Conservation (phyloP, 2,329 filamentous ascomycete species). For the Magnaporthiopsis incrustans region DNA sequence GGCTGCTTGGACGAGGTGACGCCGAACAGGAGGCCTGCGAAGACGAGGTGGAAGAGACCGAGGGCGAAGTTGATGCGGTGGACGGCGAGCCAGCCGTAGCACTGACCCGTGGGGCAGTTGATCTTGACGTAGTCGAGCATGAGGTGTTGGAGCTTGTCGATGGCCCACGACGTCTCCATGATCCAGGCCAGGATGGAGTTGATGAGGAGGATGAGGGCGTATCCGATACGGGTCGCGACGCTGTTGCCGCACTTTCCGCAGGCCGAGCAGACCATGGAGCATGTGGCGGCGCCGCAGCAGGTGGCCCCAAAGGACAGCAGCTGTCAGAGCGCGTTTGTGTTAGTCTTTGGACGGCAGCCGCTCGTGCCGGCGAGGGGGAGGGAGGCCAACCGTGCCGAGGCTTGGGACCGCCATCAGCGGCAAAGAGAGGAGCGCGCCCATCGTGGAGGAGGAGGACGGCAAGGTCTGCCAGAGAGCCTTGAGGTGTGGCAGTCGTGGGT, state of each 20-base stretch:
- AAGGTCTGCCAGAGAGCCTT: no score
- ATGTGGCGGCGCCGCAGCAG: conserved; percentile 94
- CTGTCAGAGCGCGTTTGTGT: conserved; percentile 32
- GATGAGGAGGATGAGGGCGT: conserved; percentile 86
- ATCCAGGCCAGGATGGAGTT: conserved; percentile 98
- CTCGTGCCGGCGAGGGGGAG: background rate
- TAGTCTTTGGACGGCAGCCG: background rate
- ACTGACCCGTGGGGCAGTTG: conserved; percentile 81
- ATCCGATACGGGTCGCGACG: conserved; percentile 94
- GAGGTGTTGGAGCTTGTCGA: conserved; percentile 87
- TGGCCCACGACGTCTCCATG: conserved; percentile 97
- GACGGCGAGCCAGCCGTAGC: conserved; percentile 92
- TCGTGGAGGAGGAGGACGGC: conserved; percentile 28
- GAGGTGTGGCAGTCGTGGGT: no score
- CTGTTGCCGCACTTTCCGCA: conserved; percentile 97
- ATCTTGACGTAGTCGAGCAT: conserved; percentile 96
- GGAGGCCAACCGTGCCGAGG: conserved; percentile 65
- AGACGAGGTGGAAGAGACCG: conserved; percentile 82
- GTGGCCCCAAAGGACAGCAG: conserved; percentile 72
- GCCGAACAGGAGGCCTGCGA: conserved; percentile 77
- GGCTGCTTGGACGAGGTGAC: conserved; percentile 82
- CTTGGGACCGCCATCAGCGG: conserved; percentile 85
- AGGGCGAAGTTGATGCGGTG: conserved; percentile 98
- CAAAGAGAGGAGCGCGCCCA: conserved; percentile 88
- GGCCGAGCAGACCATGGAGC: conserved; percentile 88